Evolutionary conservation across 495 filamentous ascomycete species (phyloP).

Genomic region (Aspergillus affinis): DNA sequence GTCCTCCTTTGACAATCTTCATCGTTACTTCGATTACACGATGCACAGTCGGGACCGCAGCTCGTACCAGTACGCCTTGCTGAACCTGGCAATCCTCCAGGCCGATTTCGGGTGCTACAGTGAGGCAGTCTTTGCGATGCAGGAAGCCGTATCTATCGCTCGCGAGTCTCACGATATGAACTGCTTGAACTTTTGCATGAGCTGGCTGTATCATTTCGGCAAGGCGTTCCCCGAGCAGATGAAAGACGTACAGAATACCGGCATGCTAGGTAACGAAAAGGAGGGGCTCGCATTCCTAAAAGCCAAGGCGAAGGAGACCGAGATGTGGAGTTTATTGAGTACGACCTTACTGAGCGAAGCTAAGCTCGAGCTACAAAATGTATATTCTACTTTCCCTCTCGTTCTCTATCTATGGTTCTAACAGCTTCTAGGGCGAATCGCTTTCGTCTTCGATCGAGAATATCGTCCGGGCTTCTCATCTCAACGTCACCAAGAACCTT

Average conservation of each 20-base stretch:
- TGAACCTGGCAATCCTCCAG: slow-evolving; percentile 90
- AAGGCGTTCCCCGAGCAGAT: slow-evolving; percentile 79
- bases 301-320: slow-evolving; percentile 81
- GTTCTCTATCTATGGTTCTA: slow-evolving; percentile 9
- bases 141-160: slow-evolving; percentile 87
- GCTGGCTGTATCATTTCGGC: slow-evolving; percentile 96
- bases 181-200: slow-evolving; percentile 92
- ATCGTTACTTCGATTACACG: slow-evolving; percentile 96
- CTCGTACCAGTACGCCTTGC: slow-evolving; percentile 96
- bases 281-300: slow-evolving; percentile 85
- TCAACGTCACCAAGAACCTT: slow-evolving; percentile 76
- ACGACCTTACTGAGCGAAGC: slow-evolving; percentile 85
- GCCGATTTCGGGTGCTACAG: slow-evolving; percentile 91
- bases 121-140: slow-evolving; percentile 90
- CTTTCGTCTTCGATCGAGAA: slow-evolving; percentile 73
- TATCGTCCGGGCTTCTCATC: slow-evolving; percentile 75
- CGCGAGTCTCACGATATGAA: slow-evolving; percentile 88
- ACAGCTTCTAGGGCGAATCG: slow-evolving; percentile 67
- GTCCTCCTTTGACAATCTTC: slow-evolving; percentile 83
- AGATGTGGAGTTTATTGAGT: slow-evolving; percentile 84
- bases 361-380: slow-evolving; percentile 68
- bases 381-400: too few species aligned
- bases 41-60: slow-evolving; percentile 82
- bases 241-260: slow-evolving; percentile 64
- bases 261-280: slow-evolving; percentile 73